Evolutionary conservation across 2,329 filamentous ascomycete genomes (phyloP).

Genomic region (Aspergillus puulaauensis): DNA sequence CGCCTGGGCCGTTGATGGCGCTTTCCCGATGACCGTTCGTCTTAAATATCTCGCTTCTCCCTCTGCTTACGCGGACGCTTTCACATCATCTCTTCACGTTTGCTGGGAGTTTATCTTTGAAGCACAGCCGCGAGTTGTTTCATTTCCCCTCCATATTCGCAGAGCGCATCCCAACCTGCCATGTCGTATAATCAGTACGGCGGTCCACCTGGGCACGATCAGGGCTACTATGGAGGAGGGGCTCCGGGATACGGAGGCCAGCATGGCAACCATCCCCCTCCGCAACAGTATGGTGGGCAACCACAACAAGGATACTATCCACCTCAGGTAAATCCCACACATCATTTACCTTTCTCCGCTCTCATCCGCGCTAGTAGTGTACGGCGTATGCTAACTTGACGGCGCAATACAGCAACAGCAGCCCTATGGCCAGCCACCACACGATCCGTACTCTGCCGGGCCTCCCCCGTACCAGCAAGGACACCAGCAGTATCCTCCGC

Average conservation of each 20-base stretch:
- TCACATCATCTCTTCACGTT: background rate
- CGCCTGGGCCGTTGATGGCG: conserved; percentile 7
- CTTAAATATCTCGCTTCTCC: background rate
- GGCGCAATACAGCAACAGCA: conserved; percentile 8
- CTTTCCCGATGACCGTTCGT: conserved; percentile 4
- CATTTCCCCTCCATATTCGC: background rate
- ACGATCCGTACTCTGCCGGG: conserved; percentile 19
- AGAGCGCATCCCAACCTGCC: background rate
- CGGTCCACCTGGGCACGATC: conserved; percentile 5
- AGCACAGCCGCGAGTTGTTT: background rate
- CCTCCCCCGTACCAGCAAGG: conserved; percentile 22
- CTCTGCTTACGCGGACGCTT: background rate
- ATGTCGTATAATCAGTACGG: conserved; percentile 14
- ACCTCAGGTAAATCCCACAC: background rate
- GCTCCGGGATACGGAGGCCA: conserved; percentile 1
- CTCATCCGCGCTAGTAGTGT: background rate
- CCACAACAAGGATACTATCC: conserved; percentile 11
- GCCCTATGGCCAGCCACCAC: conserved; percentile 18
- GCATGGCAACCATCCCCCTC: conserved; percentile 8
- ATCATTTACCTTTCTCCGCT: background rate
- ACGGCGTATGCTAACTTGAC: background rate
- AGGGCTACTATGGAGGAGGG: conserved; percentile 7
- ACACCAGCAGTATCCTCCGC: conserved; percentile 17
- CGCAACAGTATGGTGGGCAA: conserved; percentile 5
- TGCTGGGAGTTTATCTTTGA: background rate